Evolutionary conservation across 163 green algal species (phyloP).

Genomic region (Chloroidium sp.): DNA sequence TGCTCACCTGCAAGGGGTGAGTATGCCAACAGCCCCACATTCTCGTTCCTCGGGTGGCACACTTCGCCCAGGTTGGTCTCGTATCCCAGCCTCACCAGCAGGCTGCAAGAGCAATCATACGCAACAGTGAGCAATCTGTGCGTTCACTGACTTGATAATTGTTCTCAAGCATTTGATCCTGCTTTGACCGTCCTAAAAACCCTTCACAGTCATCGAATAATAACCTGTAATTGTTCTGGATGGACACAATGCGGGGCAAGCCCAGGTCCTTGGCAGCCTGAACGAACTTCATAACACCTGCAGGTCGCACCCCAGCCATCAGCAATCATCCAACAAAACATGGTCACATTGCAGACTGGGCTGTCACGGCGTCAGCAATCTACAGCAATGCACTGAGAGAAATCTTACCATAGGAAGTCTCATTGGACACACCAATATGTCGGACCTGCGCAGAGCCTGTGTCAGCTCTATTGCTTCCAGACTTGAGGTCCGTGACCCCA

Average conservation of each 20-base stretch:
- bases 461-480: too few relatives aligned
- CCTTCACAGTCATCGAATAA: not conserved
- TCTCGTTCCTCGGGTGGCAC: slow-evolving; percentile 32
- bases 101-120: too few relatives aligned
- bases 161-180: not conserved
- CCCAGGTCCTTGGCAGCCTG: slow-evolving; percentile 56
- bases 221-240: slow-evolving; percentile 40
- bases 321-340: too few relatives aligned
- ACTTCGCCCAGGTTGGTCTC: slow-evolving; percentile 67
- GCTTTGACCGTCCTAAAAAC: not conserved
- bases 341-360: too few relatives aligned
- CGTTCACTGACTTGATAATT: not conserved
- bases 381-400: too few relatives aligned
- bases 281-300: slow-evolving; percentile 56
- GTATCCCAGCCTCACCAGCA: slow-evolving; percentile 44
- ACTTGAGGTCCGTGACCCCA: too few relatives aligned
- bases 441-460: slow-evolving; percentile 23
- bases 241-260: slow-evolving; percentile 60
- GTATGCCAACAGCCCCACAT: slow-evolving; percentile 78
- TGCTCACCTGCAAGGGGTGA: slow-evolving; percentile 49
- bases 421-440: slow-evolving; percentile 85
- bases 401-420: slow-evolving; percentile 61
- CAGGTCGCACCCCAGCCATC: not conserved
- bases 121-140: too few relatives aligned
- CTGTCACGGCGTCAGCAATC: too few relatives aligned